Conservation (phyloP, 2,329 filamentous ascomycete species). For the Phialophora tarda region DNA sequence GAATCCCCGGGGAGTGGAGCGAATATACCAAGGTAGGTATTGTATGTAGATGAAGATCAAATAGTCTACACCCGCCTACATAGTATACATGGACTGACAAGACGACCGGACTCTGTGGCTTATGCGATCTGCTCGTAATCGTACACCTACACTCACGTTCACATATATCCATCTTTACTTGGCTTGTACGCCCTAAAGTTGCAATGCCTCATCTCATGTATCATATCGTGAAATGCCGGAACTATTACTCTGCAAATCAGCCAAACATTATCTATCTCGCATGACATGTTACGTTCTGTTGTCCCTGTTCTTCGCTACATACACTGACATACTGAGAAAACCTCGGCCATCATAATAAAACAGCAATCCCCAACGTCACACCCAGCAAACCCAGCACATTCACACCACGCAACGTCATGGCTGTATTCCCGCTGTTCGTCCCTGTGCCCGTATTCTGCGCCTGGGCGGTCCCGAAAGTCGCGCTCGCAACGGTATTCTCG, state of each 20-base stretch:
- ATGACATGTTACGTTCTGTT: background rate
- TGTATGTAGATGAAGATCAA: no score
- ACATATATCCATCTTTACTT: no score
- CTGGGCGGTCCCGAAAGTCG: conserved; percentile 1
- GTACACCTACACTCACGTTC: no score
- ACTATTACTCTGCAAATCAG: background rate
- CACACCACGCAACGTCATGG: background rate
- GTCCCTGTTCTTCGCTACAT: background rate
- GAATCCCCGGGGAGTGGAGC: no score
- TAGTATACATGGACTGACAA: no score
- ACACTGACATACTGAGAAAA: background rate
- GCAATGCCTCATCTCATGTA: no score
- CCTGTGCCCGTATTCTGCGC: background rate
- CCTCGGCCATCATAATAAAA: background rate
- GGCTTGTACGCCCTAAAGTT: no score
- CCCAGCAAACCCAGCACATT: conserved; percentile 3
- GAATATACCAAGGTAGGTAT: no score
- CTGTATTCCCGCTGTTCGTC: conserved; percentile 5
- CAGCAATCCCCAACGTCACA: background rate
- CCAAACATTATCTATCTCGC: background rate
- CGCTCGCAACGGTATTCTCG: conserved; percentile 8
- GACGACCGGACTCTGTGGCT: no score
- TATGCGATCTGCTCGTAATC: no score
- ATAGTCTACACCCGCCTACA: no score
- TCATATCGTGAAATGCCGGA: background rate